A percentile compares a stretch with the other conserved stretches of the same genome.
These are phyloP conservation scores for Tolypocladium amazonense DNA, from an alignment of 2,329 filamentous ascomycete genomes.

Conservation along the genomic window DNA sequence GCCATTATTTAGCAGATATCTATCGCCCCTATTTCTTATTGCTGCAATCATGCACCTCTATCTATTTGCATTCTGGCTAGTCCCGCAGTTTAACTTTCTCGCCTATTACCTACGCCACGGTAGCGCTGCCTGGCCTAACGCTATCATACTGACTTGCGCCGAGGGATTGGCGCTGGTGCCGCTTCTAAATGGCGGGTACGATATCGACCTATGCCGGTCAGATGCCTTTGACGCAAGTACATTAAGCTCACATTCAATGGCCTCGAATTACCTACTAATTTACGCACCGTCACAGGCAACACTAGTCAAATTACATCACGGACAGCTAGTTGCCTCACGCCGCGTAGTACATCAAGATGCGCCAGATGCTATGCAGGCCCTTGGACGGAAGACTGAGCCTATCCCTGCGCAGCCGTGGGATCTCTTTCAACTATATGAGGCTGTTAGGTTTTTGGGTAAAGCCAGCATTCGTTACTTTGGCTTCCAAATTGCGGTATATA, in stretches of 20 bases:
- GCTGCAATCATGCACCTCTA: not conserved
- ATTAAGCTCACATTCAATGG: not conserved
- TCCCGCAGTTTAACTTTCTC: not conserved
- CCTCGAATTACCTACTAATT: not conserved
- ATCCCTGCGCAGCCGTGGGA: not conserved
- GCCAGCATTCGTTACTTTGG: not conserved
- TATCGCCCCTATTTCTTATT: not conserved
- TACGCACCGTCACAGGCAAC: not conserved
- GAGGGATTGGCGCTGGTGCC: not conserved
- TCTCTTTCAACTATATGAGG: not conserved
- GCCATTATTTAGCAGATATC: not conserved
- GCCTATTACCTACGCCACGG: not conserved
- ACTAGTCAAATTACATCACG: not conserved
- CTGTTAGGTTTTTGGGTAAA: not conserved
- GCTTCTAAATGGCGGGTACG: not conserved
- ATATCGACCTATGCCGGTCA: not conserved
- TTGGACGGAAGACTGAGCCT: not conserved
- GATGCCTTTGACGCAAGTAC: not conserved
- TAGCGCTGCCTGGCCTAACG: not conserved
- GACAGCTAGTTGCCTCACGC: not conserved
- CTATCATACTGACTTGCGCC: not conserved
- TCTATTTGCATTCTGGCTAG: not conserved
- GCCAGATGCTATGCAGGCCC: not conserved
- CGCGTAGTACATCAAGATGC: not conserved
- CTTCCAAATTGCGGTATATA: not conserved